These are phyloP conservation scores for Gynandropsis gynandra DNA, from an alignment of 345 rosid genomes.

Conservation along the genomic window DNA sequence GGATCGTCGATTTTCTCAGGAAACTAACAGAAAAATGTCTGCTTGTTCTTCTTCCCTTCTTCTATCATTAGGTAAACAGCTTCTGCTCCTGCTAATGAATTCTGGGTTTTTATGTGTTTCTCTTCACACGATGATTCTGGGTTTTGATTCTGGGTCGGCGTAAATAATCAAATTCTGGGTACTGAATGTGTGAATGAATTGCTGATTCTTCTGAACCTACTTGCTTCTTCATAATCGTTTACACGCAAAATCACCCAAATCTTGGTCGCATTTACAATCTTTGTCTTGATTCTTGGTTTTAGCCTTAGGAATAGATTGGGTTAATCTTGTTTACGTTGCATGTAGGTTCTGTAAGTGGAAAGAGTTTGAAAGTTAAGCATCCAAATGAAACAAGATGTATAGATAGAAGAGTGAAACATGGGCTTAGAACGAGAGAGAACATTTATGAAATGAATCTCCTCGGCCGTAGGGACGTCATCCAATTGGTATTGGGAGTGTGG, in stretches of 20 bases:
- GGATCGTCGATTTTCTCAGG: conserved; percentile 13
- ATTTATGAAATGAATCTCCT: conserved; percentile 17
- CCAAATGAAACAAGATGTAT: conserved; percentile 26
- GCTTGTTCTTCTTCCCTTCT: conserved; percentile 47
- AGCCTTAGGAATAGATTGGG: conserved; percentile 11
- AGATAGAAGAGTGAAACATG: conserved; percentile 26
- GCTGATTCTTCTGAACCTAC: not conserved
- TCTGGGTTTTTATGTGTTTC: not conserved
- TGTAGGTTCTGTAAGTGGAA: conserved; percentile 37
- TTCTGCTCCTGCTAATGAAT: not conserved
- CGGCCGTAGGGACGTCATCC: conserved; percentile 54
- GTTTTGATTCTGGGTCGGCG: not conserved
- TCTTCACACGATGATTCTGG: not conserved
- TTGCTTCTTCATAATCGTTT: too few relatives aligned
- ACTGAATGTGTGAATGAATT: not conserved
- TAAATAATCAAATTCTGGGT: not conserved
- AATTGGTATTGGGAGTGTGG: conserved; percentile 46
- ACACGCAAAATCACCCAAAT: too few relatives aligned
- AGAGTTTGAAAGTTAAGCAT: conserved; percentile 18
- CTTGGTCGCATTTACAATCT: not conserved
- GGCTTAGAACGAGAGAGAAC: conserved; percentile 26
- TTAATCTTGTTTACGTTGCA: not conserved
- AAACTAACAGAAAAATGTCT: conserved; percentile 31
- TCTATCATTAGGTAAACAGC: conserved; percentile 43
- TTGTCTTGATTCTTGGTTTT: not conserved